Base-by-base conservation (phyloP, 257 asterid species). In the Ajuga chamaepitys region DNA sequence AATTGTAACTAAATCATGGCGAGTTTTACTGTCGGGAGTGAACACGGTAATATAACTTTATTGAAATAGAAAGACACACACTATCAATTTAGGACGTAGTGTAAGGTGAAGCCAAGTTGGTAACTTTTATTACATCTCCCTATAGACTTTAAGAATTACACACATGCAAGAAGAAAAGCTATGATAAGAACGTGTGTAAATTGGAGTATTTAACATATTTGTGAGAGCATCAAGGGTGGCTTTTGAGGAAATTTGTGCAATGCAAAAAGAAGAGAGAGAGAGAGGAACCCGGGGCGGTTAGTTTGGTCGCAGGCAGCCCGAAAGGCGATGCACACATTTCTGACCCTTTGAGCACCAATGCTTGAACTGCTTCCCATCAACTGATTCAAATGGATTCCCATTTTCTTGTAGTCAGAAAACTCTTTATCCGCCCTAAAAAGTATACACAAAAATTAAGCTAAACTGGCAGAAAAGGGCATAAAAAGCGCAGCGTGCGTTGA, bases 301-400 rank as follows among this genome's bases (percentile, higher is more conserved):
- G 73, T 77, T 16, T 75, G 88, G 22, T 86, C 94, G 46, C 86
- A 70, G 46, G 91, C 94, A n/a, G 95, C 87, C 9, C 96, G 95
- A 70, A 93, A 93, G 12, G 94, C 95, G 14, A 84, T 84, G 62
- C 96, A 93, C 0, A 89, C 94, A 58, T 77, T 83, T 59, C 88
- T 55, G 61, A 93, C 85, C 38, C 96, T 59, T 56, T 84, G 89
- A 1, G 98, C 98, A 21, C 98, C 98, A 42, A 93, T 87, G 88
- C 97, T 93, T 8, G 97, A 89, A 48, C 99, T 93, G 81, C 97
- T 89, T 13, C 99, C 99, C 77, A 84, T 86, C 12, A 93, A 78
- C 64, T 89, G 99, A 75, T 89, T 89, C 75, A 93, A 74, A 77
- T 93, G 99, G 9, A 76, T 55, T 44, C 91, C 96, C 74, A 93